Base-by-base conservation (phyloP, 495 filamentous ascomycete genomes). In the Margaritispora aquatica region DNA sequence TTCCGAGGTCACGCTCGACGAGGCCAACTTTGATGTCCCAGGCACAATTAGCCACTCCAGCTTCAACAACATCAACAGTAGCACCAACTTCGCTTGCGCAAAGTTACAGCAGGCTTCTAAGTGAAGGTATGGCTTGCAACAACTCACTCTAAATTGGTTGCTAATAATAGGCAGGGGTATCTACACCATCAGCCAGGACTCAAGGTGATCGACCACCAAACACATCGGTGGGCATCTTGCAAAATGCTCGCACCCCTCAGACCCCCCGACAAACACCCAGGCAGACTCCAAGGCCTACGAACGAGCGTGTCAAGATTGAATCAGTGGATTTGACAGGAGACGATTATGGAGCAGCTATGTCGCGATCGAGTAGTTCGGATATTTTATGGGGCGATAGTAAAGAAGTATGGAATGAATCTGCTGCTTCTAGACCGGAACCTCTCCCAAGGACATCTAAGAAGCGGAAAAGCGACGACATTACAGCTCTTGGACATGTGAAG, bases 271-370 rank as follows among this genome's bases (percentile, higher is more conserved):
- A 59, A 49, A 65, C 66, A 5, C 66, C 63, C 15, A 51, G 55
- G 5, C 66, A 59, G 23, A 68, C 66, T 10, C 66, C 66, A 19
- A 57, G 44, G 5, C 58, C 58, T n/a, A 58, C 57, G 8, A 34
- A 41, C 1, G 51, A 69, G 58, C 38, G 61, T 61, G 57, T 63
- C 51, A 58, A 75, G 46, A 38, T 87, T 29, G 85, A 88, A 51
- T 74, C 85, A 0, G 79, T 94, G 56, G 90, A 94, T 65, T 69
- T 95, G 38, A 94, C 89, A 1, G 82, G 78, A 15, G 84, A 82
- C 38, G 82, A 72, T 65, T 60, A 57, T 64, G 70, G 36, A 49
- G 73, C 19, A 75, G 74, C 19, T 74, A 75, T 20, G 72, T 69
- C 50, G 75, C 75, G 61, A 5, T 65, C 66, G 8, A 65, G 60